Evolutionary conservation across 805 yeast genomes (phyloP).

Genomic region (Yarrowia keelungensis): DNA sequence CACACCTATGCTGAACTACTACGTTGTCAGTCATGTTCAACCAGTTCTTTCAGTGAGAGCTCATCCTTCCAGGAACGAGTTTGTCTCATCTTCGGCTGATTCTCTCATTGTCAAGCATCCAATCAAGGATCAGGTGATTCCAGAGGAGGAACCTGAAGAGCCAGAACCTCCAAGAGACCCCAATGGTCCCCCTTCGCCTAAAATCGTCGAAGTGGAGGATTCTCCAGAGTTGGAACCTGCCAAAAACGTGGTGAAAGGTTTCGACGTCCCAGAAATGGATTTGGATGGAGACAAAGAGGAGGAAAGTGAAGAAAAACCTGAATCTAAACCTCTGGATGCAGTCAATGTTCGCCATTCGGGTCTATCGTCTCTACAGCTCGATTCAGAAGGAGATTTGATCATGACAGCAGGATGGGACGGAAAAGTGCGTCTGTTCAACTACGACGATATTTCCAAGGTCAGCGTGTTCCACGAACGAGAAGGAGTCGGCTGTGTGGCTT

Average conservation of each 20-base stretch:
- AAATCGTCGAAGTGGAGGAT: constrained; percentile 48
- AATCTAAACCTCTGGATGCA: constrained; percentile 13
- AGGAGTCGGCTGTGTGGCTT: constrained; percentile 46
- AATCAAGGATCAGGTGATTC: constrained; percentile 1
- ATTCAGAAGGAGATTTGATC: constrained; percentile 8
- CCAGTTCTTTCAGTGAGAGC: constrained; percentile 48
- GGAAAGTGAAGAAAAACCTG: neutral
- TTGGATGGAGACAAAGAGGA: neutral
- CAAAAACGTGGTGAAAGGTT: constrained; percentile 33
- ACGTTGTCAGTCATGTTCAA: constrained; percentile 46
- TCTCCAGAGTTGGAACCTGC: constrained; percentile 44
- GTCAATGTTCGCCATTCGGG: constrained; percentile 30
- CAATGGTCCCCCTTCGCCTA: constrained; percentile 40
- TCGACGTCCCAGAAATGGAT: constrained; percentile 6
- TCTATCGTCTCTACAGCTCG: constrained; percentile 12
- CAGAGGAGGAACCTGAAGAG: constrained; percentile 12
- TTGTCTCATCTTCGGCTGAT: constrained; percentile 50
- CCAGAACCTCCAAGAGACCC: neutral
- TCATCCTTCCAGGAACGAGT: constrained; percentile 41
- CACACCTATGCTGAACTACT: constrained; percentile 40
- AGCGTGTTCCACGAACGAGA: constrained; percentile 48
- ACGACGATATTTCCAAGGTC: constrained; percentile 47
- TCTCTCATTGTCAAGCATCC: constrained; percentile 47
- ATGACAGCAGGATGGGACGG: constrained; percentile 55
- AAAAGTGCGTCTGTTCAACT: constrained; percentile 48